Evolutionary conservation across 1,284 basidiomycete species (phyloP), one percentile per base, ranked within the genome.

Genomic region (Malassezia nana): DNA sequence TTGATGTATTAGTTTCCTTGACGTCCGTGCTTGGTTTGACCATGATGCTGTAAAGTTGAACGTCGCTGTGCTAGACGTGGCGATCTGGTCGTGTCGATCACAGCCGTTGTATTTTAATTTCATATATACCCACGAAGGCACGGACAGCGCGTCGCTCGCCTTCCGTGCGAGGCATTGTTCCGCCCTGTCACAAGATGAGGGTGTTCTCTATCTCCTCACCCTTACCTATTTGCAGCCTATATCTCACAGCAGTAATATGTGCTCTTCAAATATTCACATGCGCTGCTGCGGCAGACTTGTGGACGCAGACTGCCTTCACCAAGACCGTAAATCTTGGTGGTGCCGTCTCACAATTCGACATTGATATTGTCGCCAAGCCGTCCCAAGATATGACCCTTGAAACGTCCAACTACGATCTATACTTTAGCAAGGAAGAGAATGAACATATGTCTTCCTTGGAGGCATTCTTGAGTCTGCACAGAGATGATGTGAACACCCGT

Each of bases 301-400:
- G 53, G 53, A 41, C 43, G 32, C 53, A 55, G 26, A 31, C 33
- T 28, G 39, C 47, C 22, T 26, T 30, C 41, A 25, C 50, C 44
- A 66, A 66, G 51, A 58, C 49, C 29, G 50, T 67, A 43, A 60
- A 65, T n/a, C 55, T 69, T 7, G 57, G 62, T 42, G 66, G 66
- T n/a, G 55, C 66, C 10, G 53, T 62, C 15, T 54, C 63, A 12
- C 56, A 60, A 29, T 16, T 57, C 18, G 13, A 41, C 2, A 22
- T 57, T 6, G 46, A 57, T 38, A 58, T 60, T 6, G 51, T 55
- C 8, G 44, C 63, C 39, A 60, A 61, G 39, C 60, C 62, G 3
- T 25, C 62, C 10, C 46, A 58, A 41, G n/a, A 18, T 9, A n/a
- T 6, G 38, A 33, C 52, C 4, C 51, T 45, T 5, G 66, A 62